Evolutionary conservation across 148 eudicot species (phyloP), one percentile per base, ranked within the genome.

Genomic region (Bassia scoparia): DNA sequence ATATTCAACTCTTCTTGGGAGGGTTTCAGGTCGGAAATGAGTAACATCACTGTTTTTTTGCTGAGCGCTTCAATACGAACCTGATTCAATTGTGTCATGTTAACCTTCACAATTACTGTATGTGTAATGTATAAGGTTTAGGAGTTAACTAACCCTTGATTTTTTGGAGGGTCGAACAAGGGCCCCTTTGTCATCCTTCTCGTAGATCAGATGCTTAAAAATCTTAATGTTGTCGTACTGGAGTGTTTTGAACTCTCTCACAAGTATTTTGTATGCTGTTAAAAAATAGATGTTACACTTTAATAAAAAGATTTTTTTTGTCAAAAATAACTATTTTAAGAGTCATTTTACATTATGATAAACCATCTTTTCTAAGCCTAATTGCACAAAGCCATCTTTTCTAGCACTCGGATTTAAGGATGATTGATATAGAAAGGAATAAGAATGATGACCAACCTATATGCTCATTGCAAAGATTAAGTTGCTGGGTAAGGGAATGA

Each of bases 1-100:
- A 84, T 79, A 50, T 38, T 31, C 7, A 90, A 72, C 87, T 90
- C 96, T 50, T 92, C 94, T 0, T 61, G 60, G 11, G 82, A 58
- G 78, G 88, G 70, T 7, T 92, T 92, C 0, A 92, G 85, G 69
- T 90, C 97, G 34, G 99, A 87, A 77, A 96, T 84, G 23, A 96
- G 88, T 67, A 96, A 77, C 61, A 96, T 41, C 11, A 88, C 92
- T 3, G 88, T 85, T 61, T 90, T 92, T 72, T 85, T 87, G 68
- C 82, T 84, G 5, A 96, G 91, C 23, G 79, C 86, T 56, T 96
- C 99, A 8, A 92, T 68, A 33, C 75, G 82, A 52, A 84, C 94
- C 99, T 96, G 82, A 35, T 56, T 56, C 27, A 30, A 43, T n/a
- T 52, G 54, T 31, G 55, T 43, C 15, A 23, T 24, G 31, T 70